phyloP scores from a whole-genome alignment of 164 flowering plant species.

The Annona squamosa region DNA sequence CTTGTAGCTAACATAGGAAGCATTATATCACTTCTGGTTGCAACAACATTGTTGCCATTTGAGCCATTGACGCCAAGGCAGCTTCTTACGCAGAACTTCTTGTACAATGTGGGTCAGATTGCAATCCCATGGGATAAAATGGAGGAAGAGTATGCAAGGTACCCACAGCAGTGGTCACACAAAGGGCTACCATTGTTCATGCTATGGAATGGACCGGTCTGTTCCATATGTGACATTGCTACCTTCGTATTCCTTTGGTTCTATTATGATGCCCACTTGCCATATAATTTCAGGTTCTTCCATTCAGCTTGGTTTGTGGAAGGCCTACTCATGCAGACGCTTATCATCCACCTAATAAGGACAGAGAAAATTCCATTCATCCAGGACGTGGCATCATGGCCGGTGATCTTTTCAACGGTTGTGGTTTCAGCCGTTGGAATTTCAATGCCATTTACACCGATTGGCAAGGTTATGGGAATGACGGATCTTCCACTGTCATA shows the following conservation, averaged over 20 bases:
- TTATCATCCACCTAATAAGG: constrained; percentile 60
- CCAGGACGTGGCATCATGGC: constrained; percentile 70
- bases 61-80: constrained; percentile 70
- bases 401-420: constrained; percentile 51
- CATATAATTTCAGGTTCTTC: constrained; percentile 21
- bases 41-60: constrained; percentile 31
- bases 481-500: constrained; percentile 43
- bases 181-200: constrained; percentile 48
- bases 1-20: constrained; percentile 61
- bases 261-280: constrained; percentile 23
- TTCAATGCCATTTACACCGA: constrained; percentile 40
- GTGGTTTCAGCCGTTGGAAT: constrained; percentile 52
- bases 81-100: constrained; percentile 60
- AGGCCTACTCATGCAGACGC: constrained; percentile 77
- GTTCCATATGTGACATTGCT: constrained; percentile 34
- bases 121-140: constrained; percentile 78
- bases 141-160: constrained; percentile 54
- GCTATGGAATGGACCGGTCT: constrained; percentile 69
- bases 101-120: constrained; percentile 57
- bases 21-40: constrained; percentile 47
- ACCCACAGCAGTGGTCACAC: constrained; percentile 50
- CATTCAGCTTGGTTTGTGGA: constrained; percentile 57
- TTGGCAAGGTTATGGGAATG: constrained; percentile 49
- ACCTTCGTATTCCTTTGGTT: constrained; percentile 41
- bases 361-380: constrained; percentile 73